Evolutionary conservation across 495 filamentous ascomycete species (phyloP), one percentile per base, ranked within the genome.

Genomic region (Lepraria neglecta): DNA sequence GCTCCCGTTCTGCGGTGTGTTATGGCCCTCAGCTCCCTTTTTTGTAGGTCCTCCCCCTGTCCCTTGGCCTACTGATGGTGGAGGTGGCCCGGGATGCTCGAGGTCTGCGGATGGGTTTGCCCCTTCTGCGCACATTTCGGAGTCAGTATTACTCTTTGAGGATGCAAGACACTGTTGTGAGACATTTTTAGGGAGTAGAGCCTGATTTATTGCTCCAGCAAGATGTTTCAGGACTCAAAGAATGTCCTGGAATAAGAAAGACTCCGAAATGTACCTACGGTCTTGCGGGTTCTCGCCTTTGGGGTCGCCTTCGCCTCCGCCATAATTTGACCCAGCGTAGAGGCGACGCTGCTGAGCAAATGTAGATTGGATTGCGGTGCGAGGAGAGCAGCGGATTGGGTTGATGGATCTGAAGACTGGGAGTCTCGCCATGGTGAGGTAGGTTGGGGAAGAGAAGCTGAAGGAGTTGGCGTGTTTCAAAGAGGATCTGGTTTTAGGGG

Each of bases 201-300:
- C 24, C 24, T 24, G 24, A 24, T 24, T 24, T 1, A 24, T 24
- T 24, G 24, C 24, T 24, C 24, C 24, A 1, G 24, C 24, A 24
- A 24, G 24, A 24, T 24, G 24, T 24, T 24, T 24, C 24, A 24
- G 24, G 24, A 24, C 24, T 24, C 24, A 24, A 24, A 24, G 24
- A 24, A 24, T 1, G 24, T 24, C 24, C 24, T 24, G 24, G 24
- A 24, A 24, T 2, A 24, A 24, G 1, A 24, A 24, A 24, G 24
- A 24, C 24, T 24, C 24, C 24, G 24, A 24, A 24, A 24, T 24
- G 24, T 24, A 24, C 24, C 1, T 24, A 24, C 24, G 73, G 58
- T 75, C 69, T 30, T 71, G 67, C n/a, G 74, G 72, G 48, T 71
- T 72, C 53, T 64, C 64, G 42, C 67, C 67, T 55, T 69, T 67